These are phyloP conservation scores for Carpinus fangiana DNA, from an alignment of 306 rosid genomes.

Conservation along the genomic window DNA sequence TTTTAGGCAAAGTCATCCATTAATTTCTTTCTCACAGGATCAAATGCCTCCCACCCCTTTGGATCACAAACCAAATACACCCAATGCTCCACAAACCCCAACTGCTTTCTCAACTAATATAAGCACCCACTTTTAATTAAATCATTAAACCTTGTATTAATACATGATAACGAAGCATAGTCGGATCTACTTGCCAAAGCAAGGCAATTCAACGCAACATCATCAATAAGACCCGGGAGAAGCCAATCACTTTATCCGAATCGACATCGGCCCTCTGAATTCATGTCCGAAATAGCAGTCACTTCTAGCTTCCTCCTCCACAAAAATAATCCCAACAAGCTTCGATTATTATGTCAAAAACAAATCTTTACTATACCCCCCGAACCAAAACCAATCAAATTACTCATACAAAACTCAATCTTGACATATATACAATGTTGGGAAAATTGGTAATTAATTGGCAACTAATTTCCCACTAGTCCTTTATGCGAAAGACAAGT, in stretches of 20 bases:
- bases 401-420: conserved; percentile 32
- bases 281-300: conserved; percentile 35
- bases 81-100: conserved; percentile 72
- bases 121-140: conserved; percentile 68
- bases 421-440: no score
- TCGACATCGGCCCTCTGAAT: conserved; percentile 42
- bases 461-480: no score
- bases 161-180: conserved; percentile 59
- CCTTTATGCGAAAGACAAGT: no score
- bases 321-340: conserved; percentile 33
- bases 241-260: conserved; percentile 67
- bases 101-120: conserved; percentile 63
- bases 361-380: conserved; percentile 40
- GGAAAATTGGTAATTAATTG: no score
- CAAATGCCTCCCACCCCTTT: conserved; percentile 80
- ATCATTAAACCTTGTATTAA: conserved; percentile 60
- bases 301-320: conserved; percentile 45
- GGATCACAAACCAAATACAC: conserved; percentile 88
- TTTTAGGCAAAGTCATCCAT: conserved; percentile 85
- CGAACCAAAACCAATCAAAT: conserved; percentile 33
- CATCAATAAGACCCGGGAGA: conserved; percentile 82
- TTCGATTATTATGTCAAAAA: conserved; percentile 40
- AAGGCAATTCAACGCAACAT: conserved; percentile 77
- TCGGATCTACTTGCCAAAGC: conserved; percentile 72
- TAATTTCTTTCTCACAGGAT: conserved; percentile 51